A percentile compares a stretch with the other conserved stretches of the same genome.
These are phyloP conservation scores for Cephalotrichum gorgonifer DNA, from an alignment of 2,329 filamentous ascomycete species.

Conservation along the genomic window DNA sequence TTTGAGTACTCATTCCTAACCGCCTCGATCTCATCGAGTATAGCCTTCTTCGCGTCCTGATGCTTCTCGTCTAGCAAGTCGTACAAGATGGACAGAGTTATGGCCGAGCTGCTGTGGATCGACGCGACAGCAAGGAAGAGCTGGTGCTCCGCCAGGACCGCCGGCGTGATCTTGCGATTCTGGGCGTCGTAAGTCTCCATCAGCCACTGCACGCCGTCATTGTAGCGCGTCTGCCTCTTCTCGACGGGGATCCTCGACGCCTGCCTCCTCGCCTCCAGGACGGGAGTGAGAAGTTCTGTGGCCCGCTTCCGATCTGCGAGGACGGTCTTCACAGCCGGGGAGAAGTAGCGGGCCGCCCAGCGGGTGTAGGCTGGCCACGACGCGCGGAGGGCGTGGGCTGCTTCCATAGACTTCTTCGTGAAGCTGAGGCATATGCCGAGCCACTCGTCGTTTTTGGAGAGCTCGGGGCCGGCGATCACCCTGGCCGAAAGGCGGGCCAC, in stretches of 20 bases:
- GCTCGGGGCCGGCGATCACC: constrained; percentile 1
- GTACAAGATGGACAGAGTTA: background rate
- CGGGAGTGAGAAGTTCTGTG: background rate
- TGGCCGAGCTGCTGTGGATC: constrained; percentile 3
- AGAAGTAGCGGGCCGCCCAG: constrained; percentile 1
- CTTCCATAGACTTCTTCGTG: constrained; percentile 3
- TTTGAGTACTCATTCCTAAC: background rate
- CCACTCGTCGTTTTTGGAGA: constrained; percentile 1
- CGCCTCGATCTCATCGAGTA: background rate
- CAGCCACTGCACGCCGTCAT: constrained; percentile 3
- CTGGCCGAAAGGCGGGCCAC: background rate
- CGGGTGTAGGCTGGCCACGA: constrained; percentile 3
- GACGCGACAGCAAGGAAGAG: constrained; percentile 2
- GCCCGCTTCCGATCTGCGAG: constrained; percentile 2
- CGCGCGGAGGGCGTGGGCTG: constrained; percentile 1
- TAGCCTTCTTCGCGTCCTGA: background rate
- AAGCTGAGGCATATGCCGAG: constrained; percentile 3
- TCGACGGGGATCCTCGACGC: background rate
- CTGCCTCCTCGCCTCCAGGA: background rate
- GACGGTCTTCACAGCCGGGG: constrained; percentile 1
- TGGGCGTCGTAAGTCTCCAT: constrained; percentile 3
- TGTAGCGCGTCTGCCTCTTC: constrained; percentile 1
- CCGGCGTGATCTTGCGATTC: constrained; percentile 1
- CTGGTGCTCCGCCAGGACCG: constrained; percentile 2
- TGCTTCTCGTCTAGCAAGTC: background rate